Evolutionary conservation across 2,329 filamentous ascomycete species (phyloP), one percentile per base, ranked within the genome.

Genomic region (Phymatotrichopsis omnivora): DNA sequence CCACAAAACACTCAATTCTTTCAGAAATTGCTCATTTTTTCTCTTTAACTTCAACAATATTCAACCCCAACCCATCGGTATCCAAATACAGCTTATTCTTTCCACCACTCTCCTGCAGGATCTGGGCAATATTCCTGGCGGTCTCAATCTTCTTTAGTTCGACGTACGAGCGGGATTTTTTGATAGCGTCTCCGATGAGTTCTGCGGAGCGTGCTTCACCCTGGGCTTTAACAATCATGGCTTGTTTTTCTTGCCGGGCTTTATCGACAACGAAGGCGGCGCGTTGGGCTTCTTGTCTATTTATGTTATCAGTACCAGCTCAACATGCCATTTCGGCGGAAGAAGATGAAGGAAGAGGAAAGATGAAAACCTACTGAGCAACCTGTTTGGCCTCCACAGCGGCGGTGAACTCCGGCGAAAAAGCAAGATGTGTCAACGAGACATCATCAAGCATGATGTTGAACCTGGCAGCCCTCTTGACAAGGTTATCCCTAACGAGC

Each of bases 81-180:
- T 98, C 91, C 53, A 98, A 74, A 67, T 95, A 85, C 58, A 98
- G 72, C 69, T 91, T 91, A 72, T 98, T 98, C 70, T 79, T 80
- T 64, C 84, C 80, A 49, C 84, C 83, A 47, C 74, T 74, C 65
- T 93, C 85, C 66, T 95, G 85, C 60, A 98, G 65, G 58, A 93
- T 80, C 58, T 73, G 67, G n/a, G 91, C 91, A 66, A 98, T 93
- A 46, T 77, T 74, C 57, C 85, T 76, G 5, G 91, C 91, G 61
- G 95, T 98, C 71, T 98, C 91, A 60, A 98, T 93, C 74, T 93
- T 91, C 69, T 93, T 85, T 63, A 98, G 76, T 68, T 96, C 91
- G 54, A 98, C 78, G 65, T 98, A 98, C 56, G 85, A 82, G 69
- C 87, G 82, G 72, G 76, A 93, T 82, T 96, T 98, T 84, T 96